phyloP scores from a whole-genome alignment of 169 alveolate species.

The Eimeria zaria region DNA sequence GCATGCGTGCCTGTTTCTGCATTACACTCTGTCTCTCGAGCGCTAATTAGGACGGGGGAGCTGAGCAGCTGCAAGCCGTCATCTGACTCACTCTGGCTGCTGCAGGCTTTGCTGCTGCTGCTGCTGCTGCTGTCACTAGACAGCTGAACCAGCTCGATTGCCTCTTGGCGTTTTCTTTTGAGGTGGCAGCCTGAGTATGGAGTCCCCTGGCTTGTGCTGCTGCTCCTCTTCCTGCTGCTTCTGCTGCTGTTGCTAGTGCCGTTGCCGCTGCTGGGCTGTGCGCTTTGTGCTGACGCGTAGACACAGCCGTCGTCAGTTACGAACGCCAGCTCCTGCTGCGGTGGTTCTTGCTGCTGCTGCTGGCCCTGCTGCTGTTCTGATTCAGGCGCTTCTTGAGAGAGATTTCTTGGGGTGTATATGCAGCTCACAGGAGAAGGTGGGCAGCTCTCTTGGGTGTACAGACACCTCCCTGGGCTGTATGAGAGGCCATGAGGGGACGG shows the following conservation, averaged over 20 bases:
- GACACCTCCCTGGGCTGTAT: slow-evolving; percentile 29
- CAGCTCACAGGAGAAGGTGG: slow-evolving; percentile 28
- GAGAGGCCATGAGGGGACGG: slow-evolving; percentile 17
- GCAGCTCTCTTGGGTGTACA: slow-evolving; percentile 26
- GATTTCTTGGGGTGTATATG: slow-evolving; percentile 5
- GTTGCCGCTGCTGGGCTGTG: slow-evolving; percentile 32
- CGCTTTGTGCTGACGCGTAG: slow-evolving; percentile 23
- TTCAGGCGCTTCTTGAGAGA: background rate
- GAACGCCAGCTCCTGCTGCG: background rate
- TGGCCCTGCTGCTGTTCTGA: background rate
- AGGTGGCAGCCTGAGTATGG: background rate
- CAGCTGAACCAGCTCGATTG: slow-evolving; percentile 11
- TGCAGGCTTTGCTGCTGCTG: slow-evolving; percentile 9
- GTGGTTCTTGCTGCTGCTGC: background rate
- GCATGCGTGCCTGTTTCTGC: no score
- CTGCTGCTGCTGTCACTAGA: slow-evolving; percentile 59
- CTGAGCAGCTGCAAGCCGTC: background rate
- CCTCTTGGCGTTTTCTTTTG: background rate
- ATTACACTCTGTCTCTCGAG: background rate
- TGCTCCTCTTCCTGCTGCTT: slow-evolving; percentile 43
- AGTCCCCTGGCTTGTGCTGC: background rate
- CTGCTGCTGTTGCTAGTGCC: slow-evolving; percentile 28
- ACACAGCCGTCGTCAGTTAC: slow-evolving; percentile 37
- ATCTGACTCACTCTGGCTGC: slow-evolving; percentile 27
- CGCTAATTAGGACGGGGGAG: background rate